Conservation (phyloP, 768 basidiomycete species). For the Serendipita vermifera region DNA sequence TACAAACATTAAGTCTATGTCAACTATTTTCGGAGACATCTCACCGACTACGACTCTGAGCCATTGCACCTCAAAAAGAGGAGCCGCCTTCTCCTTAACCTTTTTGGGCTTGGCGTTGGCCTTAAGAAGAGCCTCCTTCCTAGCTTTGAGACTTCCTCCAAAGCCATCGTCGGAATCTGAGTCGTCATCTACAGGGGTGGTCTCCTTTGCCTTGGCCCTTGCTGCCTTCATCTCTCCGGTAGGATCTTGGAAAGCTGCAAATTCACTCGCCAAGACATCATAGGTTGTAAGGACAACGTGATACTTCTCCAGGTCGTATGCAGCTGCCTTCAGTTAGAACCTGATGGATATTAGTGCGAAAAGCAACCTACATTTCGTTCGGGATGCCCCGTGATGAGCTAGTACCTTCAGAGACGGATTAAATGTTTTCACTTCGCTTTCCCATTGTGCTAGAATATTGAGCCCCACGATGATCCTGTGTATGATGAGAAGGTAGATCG, state of each 20-base stretch:
- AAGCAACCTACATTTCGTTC: conserved; percentile 46
- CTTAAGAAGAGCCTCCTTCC: conserved; percentile 33
- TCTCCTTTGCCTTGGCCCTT: conserved; percentile 23
- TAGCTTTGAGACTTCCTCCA: neutral
- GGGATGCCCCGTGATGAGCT: conserved; percentile 68
- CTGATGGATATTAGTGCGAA: conserved; percentile 18
- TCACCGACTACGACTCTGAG: conserved; percentile 74
- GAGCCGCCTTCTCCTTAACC: conserved; percentile 30
- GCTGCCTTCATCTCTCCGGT: conserved; percentile 39
- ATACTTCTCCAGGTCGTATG: conserved; percentile 14
- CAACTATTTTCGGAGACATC: conserved; percentile 2
- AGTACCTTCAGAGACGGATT: conserved; percentile 52
- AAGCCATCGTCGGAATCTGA: conserved; percentile 27
- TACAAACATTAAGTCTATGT: conserved; percentile 19
- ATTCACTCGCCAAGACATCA: conserved; percentile 68
- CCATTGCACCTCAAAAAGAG: conserved; percentile 71
- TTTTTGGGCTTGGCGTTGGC: conserved; percentile 30
- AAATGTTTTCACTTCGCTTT: conserved; percentile 65
- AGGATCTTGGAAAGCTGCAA: conserved; percentile 36
- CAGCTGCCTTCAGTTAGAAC: conserved; percentile 42
- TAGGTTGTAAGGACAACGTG: conserved; percentile 60
- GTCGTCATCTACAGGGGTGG: conserved; percentile 23
- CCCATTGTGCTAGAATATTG: conserved; percentile 84
- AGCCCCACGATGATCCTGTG: conserved; percentile 22
- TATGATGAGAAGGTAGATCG: neutral